Evolutionary conservation across 176 grass and related monocot genomes (phyloP).

Genomic region (Otatea glauca): DNA sequence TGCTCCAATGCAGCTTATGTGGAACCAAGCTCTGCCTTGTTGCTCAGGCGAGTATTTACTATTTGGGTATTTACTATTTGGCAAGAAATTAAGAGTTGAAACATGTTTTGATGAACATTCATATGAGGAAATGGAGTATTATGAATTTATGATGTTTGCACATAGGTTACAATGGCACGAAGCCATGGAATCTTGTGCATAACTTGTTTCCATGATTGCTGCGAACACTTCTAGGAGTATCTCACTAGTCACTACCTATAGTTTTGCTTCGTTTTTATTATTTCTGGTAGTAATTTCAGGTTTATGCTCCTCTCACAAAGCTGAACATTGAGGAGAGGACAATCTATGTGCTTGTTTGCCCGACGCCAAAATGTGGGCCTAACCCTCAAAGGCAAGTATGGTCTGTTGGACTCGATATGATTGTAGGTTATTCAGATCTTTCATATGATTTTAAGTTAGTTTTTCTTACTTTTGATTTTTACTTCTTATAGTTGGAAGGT

Average conservation of each 20-base stretch:
- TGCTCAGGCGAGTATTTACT: slow-evolving; percentile 65
- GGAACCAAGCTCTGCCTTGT: slow-evolving; percentile 68
- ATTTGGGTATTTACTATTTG: slow-evolving; percentile 12
- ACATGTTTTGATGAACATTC: neutral
- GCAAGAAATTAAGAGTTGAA: neutral
- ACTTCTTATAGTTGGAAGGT: slow-evolving; percentile 76
- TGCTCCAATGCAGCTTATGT: slow-evolving; percentile 68
- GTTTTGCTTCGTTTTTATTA: neutral
- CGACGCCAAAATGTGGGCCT: slow-evolving; percentile 50
- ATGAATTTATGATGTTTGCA: neutral
- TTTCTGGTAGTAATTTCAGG: slow-evolving; percentile 40
- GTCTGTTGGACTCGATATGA: neutral
- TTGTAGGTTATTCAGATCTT: slow-evolving; percentile 9
- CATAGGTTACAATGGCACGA: neutral
- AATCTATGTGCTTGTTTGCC: slow-evolving; percentile 78
- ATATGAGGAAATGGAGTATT: neutral
- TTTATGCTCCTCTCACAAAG: slow-evolving; percentile 68
- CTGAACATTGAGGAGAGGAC: slow-evolving; percentile 66
- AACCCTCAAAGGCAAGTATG: slow-evolving; percentile 57
- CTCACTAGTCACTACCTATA: slow-evolving; percentile 4
- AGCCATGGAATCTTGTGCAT: neutral
- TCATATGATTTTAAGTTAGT: neutral
- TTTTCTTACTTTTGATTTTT: slow-evolving; percentile 1
- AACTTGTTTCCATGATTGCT: neutral
- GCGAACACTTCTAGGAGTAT: neutral